phyloP scores from a whole-genome alignment of 2,329 filamentous ascomycete genomes.

The Lasiodiplodia gonubiensis region DNA sequence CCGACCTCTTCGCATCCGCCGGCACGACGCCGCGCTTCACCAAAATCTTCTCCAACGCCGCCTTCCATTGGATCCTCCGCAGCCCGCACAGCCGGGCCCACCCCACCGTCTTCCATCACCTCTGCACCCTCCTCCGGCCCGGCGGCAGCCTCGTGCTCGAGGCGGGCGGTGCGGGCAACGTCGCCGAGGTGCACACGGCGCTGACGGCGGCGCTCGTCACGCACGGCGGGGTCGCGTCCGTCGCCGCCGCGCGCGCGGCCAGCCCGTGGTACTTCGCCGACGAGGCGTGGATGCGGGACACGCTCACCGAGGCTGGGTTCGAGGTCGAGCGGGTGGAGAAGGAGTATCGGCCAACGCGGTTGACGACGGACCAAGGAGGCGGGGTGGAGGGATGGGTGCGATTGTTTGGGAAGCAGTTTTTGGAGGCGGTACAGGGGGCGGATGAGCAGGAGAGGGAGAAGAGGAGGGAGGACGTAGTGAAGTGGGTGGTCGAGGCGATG shows the following conservation, averaged over 20 bases:
- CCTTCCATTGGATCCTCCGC: conserved; percentile 58
- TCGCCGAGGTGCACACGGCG: conserved; percentile 66
- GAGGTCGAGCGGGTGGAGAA: conserved; percentile 58
- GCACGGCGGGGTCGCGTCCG: conserved; percentile 56
- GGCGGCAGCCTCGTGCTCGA: conserved; percentile 69
- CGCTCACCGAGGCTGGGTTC: conserved; percentile 50
- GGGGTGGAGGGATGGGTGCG: conserved; percentile 70
- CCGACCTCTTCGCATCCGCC: conserved; percentile 31
- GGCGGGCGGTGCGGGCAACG: conserved; percentile 74
- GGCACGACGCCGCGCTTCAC: conserved; percentile 36
- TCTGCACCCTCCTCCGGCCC: conserved; percentile 59
- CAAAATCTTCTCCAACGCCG: conserved; percentile 52
- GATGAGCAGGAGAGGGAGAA: conserved; percentile 38
- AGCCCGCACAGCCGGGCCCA: conserved; percentile 47
- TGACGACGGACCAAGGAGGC: conserved; percentile 52
- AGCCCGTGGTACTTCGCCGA: conserved; percentile 77
- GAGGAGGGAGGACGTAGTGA: conserved; percentile 59
- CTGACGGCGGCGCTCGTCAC: conserved; percentile 59
- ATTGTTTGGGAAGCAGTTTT: conserved; percentile 65
- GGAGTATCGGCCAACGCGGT: conserved; percentile 68
- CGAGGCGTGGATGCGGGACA: conserved; percentile 60
- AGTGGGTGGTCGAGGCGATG: conserved; percentile 62
- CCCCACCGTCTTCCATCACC: conserved; percentile 58
- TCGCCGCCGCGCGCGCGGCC: conserved; percentile 55
- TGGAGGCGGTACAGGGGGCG: conserved; percentile 55